Evolutionary conservation across 306 rosid genomes (phyloP).

Genomic region (Castanopsis chinensis): DNA sequence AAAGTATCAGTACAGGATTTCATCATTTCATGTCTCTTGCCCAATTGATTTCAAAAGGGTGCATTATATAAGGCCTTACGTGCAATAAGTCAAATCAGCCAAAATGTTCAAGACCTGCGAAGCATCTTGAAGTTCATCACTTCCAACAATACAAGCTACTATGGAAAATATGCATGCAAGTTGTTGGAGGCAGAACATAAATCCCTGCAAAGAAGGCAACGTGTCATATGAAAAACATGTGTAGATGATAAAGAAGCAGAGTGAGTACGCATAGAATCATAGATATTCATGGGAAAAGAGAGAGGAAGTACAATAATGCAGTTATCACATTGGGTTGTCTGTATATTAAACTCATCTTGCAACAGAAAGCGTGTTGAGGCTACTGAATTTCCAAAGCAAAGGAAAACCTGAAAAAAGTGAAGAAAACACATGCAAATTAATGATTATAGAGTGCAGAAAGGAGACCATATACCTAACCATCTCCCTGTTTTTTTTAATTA

Average conservation of each 20-base stretch:
- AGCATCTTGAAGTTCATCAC: conserved; percentile 61
- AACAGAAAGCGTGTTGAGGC: conserved; percentile 88
- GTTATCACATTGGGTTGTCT: conserved; percentile 82
- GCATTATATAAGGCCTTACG: conserved; percentile 48
- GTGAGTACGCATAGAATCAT: neutral
- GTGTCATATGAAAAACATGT: neutral
- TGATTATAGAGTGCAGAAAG: neutral
- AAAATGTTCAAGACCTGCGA: conserved; percentile 64
- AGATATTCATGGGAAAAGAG: neutral
- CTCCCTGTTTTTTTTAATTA: neutral
- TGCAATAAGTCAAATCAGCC: conserved; percentile 69
- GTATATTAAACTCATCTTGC: conserved; percentile 93
- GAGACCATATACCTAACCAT: neutral
- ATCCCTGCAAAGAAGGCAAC: conserved; percentile 41
- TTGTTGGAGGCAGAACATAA: conserved; percentile 81
- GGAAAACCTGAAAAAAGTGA: conserved; percentile 57
- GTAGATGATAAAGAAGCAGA: neutral
- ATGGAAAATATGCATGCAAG: conserved; percentile 83
- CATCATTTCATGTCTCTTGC: neutral
- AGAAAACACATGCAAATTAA: neutral
- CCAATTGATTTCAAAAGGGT: neutral
- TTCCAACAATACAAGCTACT: conserved; percentile 72
- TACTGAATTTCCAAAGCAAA: conserved; percentile 83
- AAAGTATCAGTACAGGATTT: conserved; percentile 15
- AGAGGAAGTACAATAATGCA: conserved; percentile 75